These are phyloP conservation scores for Hericium erinaceus DNA, from an alignment of 768 basidiomycete genomes.

Conservation along the genomic window DNA sequence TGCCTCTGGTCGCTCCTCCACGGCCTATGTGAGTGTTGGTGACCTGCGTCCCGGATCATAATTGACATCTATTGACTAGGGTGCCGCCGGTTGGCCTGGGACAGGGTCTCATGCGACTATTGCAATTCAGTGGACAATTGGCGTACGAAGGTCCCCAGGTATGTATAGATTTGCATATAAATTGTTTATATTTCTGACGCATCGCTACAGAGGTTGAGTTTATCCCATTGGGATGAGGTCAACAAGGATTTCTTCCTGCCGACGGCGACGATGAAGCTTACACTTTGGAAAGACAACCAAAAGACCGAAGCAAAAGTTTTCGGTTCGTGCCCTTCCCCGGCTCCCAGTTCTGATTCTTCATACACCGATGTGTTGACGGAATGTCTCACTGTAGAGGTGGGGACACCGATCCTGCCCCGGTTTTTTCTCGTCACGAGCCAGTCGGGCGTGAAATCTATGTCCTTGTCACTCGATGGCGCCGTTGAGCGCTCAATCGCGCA, in stretches of 20 bases:
- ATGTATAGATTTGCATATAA: slow-evolving; percentile 15
- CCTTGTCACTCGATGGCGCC: slow-evolving; percentile 67
- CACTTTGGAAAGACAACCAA: slow-evolving; percentile 82
- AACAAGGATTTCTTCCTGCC: slow-evolving; percentile 65
- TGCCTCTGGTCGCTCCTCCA: background rate
- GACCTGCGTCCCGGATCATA: background rate
- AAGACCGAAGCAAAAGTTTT: slow-evolving; percentile 75
- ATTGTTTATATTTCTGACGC: background rate
- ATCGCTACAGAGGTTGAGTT: slow-evolving; percentile 42
- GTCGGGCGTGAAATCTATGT: slow-evolving; percentile 80
- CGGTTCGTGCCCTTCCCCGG: slow-evolving; percentile 36
- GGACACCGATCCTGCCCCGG: slow-evolving; percentile 67
- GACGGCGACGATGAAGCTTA: slow-evolving; percentile 66
- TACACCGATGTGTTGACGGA: background rate
- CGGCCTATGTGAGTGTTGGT: background rate
- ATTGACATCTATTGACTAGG: background rate
- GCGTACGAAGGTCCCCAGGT: slow-evolving; percentile 43
- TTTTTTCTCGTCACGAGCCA: slow-evolving; percentile 82
- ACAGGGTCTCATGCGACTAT: slow-evolving; percentile 53
- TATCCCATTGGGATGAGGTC: slow-evolving; percentile 58
- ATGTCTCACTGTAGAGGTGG: slow-evolving; percentile 48
- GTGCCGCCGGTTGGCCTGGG: slow-evolving; percentile 35
- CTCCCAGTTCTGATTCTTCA: background rate
- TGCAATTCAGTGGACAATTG: slow-evolving; percentile 64
- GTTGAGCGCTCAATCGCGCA: slow-evolving; percentile 52